Base-by-base conservation (phyloP, 1,139 yeast genomes). In the Sugiyamaella xylanicola region DNA sequence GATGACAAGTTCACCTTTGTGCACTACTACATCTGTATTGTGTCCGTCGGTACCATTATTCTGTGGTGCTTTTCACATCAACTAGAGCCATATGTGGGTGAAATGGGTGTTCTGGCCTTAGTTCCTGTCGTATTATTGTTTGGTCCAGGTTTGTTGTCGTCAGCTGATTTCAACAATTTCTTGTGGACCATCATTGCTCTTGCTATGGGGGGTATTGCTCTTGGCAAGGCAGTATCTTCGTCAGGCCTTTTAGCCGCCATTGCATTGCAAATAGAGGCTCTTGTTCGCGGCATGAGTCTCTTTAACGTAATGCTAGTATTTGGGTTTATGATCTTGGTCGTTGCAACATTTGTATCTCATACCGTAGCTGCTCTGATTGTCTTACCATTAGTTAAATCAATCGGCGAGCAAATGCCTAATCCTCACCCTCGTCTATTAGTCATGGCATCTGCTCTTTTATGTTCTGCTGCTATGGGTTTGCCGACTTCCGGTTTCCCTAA, bases 401-500 rank as follows among this genome's bases (percentile, higher is more conserved):
- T 92, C 55, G 98, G 98, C 22, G 81, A 84, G 19, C 77, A 85
- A 21, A 77, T 92, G 73, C 76, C 76, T 48, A 79, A 80, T 37
- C 87, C 89, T 2, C 92, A 85, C 67, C 88, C 93, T 17, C 75
- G 81, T 55, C 71, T 91, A 54, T 75, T 92, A 65, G 86, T 92
- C 50, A 86, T 92, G 93, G 83, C 86, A 19, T 80, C 95, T 15
- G 93, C 96, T 0, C 76, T 92, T 64, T 73, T 92, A 59, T 89
- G 97, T 62, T 89, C 97, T 0, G 85, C 86, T 49, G 98, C 97
- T 2, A 92, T 92, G 97, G 97, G 95, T 9, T 77, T 92, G 58
- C 98, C 98, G 25, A 92, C 98, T 0, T 87, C 96, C 1, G 98
- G 98, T 0, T 92, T 92, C 80, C 98, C 98, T 16, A 92, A 92